These are phyloP conservation scores for Spathaspora arborariae DNA, from an alignment of 805 yeast species.

Conservation along the genomic window DNA sequence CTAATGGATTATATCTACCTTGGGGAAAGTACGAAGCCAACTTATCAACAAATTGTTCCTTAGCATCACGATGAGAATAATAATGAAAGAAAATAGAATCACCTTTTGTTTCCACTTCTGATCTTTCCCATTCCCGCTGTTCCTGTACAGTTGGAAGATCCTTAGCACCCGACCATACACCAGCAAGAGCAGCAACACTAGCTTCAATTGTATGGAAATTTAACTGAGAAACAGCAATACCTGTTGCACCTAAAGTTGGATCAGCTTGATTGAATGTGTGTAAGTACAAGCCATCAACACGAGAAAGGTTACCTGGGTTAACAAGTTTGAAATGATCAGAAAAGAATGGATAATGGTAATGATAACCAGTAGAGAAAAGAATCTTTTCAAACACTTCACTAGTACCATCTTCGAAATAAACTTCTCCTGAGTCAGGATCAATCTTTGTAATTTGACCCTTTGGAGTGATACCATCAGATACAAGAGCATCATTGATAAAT, in stretches of 20 bases:
- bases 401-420: slow-evolving; percentile 26
- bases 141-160: slow-evolving; percentile 37
- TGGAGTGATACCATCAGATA: slow-evolving; percentile 25
- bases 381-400: slow-evolving; percentile 31
- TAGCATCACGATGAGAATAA: slow-evolving; percentile 22
- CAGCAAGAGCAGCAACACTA: slow-evolving; percentile 52
- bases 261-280: slow-evolving; percentile 39
- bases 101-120: slow-evolving; percentile 18
- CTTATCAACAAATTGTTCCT: slow-evolving; percentile 23
- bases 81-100: slow-evolving; percentile 29
- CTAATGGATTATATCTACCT: slow-evolving; percentile 30
- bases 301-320: slow-evolving; percentile 21
- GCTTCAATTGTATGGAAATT: slow-evolving; percentile 50
- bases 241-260: slow-evolving; percentile 40
- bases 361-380: slow-evolving; percentile 51
- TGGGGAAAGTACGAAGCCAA: slow-evolving; percentile 21
- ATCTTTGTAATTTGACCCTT: slow-evolving; percentile 25
- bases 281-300: slow-evolving; percentile 36
- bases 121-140: slow-evolving; percentile 32
- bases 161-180: slow-evolving; percentile 46
- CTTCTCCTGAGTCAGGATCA: slow-evolving; percentile 19
- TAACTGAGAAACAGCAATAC: slow-evolving; percentile 39
- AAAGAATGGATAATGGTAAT: slow-evolving; percentile 43
- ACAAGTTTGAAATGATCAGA: slow-evolving; percentile 18
- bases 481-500: slow-evolving; percentile 38